Base-by-base conservation (phyloP, 2,329 filamentous ascomycete species). In the Microdochium nivale region DNA sequence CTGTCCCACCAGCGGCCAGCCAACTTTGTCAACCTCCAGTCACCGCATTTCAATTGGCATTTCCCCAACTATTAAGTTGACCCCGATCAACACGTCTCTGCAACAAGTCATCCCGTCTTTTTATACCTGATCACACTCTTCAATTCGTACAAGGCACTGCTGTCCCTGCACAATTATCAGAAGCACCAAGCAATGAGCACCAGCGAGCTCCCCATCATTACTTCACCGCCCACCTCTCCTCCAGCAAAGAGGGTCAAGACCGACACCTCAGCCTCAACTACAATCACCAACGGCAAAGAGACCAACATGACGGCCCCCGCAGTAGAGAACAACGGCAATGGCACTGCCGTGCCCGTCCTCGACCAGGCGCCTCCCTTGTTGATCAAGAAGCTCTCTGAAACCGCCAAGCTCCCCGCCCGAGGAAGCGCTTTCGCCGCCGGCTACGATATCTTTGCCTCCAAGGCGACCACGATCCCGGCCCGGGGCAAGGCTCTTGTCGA, bases 341-440 rank as follows among this genome's bases (percentile, higher is more conserved):
- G 55, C 54, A 43, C 60, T 51, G 56, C 62, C 46, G 62, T 66
- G 50, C 62, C 67, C 53, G 68, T 49, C 11, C 54, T 72, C 60
- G 66, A 71, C 52, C 66, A 69, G 47, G 60, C 68, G 2, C 83
- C 84, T n/a, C 74, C 85, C 2, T 79, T 96, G 49, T 81, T 90
- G 55, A 84, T 99, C 71, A 92, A 96, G 78, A 90, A 95, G 70
- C 84, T 97, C 53, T 87, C 87, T 9, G 75, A 83, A 35, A 83
- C 86, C 56, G 94, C 86, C n/a, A 81, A 79, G 47, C 78, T 91
- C 24, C 94, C 94, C 11, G 97, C 90, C 0, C 84, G 92, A 51
- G 94, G 94, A 59, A 95, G 88, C 58, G 86, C 84, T 50, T 91
- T 88, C 64, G 89, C 94, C 1, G 94, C 94, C 1, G 94, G 94